Conservation (phyloP, 1,284 basidiomycete genomes). For the Ceratobasidium papillatum region DNA sequence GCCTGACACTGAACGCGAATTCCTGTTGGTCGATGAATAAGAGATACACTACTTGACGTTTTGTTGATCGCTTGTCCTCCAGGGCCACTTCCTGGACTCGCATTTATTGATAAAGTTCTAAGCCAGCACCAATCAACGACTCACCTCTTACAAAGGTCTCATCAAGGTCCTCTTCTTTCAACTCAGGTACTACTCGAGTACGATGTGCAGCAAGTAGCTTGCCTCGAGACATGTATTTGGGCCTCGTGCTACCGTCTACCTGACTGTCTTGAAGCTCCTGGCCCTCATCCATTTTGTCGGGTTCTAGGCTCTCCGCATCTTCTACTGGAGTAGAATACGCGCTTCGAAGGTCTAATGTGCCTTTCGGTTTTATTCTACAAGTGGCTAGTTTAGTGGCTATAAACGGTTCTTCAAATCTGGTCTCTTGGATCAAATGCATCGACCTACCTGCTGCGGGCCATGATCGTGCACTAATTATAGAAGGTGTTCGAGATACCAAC, state of each 20-base stretch:
- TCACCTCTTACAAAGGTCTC: conserved; percentile 80
- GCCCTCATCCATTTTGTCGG: conserved; percentile 12
- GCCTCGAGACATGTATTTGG: conserved; percentile 30
- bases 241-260: not conserved
- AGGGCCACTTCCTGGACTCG: conserved; percentile 74
- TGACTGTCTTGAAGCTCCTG: not conserved
- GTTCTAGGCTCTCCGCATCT: not conserved
- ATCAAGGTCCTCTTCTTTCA: conserved; percentile 75
- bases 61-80: conserved; percentile 88
- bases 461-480: not conserved
- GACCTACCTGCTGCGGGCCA: not conserved
- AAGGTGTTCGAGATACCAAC: not conserved
- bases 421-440: not conserved
- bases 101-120: conserved; percentile 4
- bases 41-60: conserved; percentile 64
- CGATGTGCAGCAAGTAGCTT: conserved; percentile 73
- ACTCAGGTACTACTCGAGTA: conserved; percentile 66
- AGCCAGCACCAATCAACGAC: conserved; percentile 43
- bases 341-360: not conserved
- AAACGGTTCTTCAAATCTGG: not conserved
- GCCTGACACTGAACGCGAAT: conserved; percentile 80
- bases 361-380: not conserved
- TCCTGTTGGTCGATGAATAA: conserved; percentile 79
- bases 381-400: not conserved
- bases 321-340: not conserved